Percentiles rank a stretch among this genome's conserved stretches.
Conservation (phyloP, 78 protist species). For the Guillardia theta region DNA sequence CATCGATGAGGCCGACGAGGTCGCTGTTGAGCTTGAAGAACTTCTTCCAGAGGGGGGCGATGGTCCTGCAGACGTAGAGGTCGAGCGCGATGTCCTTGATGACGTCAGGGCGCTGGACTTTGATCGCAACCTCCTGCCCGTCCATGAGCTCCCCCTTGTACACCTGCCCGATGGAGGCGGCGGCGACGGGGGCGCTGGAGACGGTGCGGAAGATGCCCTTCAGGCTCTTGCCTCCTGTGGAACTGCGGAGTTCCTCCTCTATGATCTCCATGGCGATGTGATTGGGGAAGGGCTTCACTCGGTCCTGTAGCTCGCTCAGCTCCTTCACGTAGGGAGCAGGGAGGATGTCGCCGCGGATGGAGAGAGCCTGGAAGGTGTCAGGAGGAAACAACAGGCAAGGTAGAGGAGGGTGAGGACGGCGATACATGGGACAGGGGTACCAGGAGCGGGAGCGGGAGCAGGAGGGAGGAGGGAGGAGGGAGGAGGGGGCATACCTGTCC, state of each 20-base stretch:
- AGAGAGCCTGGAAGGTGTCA: constrained; percentile 27
- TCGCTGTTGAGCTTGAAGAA: background rate
- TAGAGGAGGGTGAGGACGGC: too few relatives aligned
- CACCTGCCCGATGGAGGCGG: constrained; percentile 24
- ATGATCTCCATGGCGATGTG: background rate
- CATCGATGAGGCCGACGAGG: background rate
- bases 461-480: background rate
- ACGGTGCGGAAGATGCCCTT: background rate
- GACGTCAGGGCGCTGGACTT: constrained; percentile 21
- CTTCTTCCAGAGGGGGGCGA: background rate
- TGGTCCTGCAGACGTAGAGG: background rate
- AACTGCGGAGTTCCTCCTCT: background rate
- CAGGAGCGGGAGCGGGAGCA: too few relatives aligned
- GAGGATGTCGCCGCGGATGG: constrained; percentile 3
- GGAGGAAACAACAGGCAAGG: too few relatives aligned
- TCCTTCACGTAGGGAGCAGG: background rate
- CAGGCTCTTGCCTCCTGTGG: background rate
- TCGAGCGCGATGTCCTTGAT: constrained; percentile 21
- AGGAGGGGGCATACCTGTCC: background rate
- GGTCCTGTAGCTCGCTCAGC: constrained; percentile 22
- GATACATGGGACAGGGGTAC: too few relatives aligned
- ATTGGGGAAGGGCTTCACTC: background rate
- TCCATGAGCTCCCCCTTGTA: background rate
- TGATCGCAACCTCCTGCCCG: background rate
- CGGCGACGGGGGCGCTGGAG: background rate